phyloP scores from a whole-genome alignment of 768 basidiomycete species.

The Suillus sp. region DNA sequence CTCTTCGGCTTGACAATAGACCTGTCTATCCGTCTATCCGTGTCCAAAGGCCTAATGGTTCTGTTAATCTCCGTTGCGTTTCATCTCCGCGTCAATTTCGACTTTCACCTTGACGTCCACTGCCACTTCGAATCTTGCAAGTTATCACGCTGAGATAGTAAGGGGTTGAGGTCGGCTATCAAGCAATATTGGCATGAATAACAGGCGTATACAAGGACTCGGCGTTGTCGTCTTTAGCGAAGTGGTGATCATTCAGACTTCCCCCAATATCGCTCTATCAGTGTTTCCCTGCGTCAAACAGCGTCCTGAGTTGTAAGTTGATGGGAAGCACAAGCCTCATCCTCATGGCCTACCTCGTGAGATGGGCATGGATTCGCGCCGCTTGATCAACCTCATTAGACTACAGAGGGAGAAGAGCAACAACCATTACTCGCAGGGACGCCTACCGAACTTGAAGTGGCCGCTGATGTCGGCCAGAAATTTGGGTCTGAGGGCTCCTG shows the following conservation, averaged over 20 bases:
- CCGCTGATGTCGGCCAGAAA: not conserved
- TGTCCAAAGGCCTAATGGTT: not conserved
- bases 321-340: not conserved
- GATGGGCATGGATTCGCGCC: not conserved
- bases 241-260: not conserved
- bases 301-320: not conserved
- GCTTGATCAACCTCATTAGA: not conserved
- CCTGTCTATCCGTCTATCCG: not conserved
- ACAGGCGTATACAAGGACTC: not conserved
- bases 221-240: not conserved
- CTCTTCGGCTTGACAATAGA: not conserved
- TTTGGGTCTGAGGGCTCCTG: not conserved
- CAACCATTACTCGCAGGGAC: not conserved
- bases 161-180: not conserved
- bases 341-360: constrained; percentile 4
- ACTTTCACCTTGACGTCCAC: not conserved
- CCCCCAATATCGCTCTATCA: not conserved
- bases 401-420: not conserved
- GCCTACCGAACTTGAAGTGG: not conserved
- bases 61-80: constrained; percentile 3
- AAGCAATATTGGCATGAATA: not conserved
- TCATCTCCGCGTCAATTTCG: constrained; percentile 1
- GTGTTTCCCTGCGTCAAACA: not conserved
- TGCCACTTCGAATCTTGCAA: not conserved
- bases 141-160: not conserved